Conservation (phyloP, 257 asterid species). For the Echites panduratus region DNA sequence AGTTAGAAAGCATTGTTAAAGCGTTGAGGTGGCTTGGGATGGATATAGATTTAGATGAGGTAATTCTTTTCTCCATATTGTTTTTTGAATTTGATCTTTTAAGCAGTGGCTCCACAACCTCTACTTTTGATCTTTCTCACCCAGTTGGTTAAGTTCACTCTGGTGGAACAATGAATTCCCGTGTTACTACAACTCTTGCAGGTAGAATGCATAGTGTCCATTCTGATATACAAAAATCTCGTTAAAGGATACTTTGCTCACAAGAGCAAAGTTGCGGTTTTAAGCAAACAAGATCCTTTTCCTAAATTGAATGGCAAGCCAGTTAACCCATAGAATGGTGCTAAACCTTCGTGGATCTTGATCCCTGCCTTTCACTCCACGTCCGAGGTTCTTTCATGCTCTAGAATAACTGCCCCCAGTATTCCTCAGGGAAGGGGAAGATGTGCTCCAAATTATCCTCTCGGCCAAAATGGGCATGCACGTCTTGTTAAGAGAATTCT, state of each 20-base stretch:
- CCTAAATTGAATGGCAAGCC: slow-evolving; percentile 86
- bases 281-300: slow-evolving; percentile 96
- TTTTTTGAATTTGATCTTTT: not conserved
- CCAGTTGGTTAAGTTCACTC: not conserved
- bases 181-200: slow-evolving; percentile 21
- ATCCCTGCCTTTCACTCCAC: not conserved
- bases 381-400: not conserved
- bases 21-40: slow-evolving; percentile 88
- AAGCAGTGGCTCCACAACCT: not conserved
- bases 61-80: slow-evolving; percentile 21
- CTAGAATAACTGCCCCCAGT: not conserved
- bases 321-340: slow-evolving; percentile 41
- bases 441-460: not conserved
- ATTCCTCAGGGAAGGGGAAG: not conserved
- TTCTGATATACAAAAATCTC: slow-evolving; percentile 80
- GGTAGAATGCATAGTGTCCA: slow-evolving; percentile 95
- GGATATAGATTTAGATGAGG: slow-evolving; percentile 93
- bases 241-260: slow-evolving; percentile 95
- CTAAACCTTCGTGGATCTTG: not conserved
- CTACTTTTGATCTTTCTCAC: not conserved
- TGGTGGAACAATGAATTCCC: not conserved
- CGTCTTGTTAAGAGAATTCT: not conserved
- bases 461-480: not conserved
- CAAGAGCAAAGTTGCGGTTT: slow-evolving; percentile 87
- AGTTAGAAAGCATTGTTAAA: slow-evolving; percentile 77